phyloP scores from a whole-genome alignment of 768 basidiomycete genomes.

The Panus rudis region DNA sequence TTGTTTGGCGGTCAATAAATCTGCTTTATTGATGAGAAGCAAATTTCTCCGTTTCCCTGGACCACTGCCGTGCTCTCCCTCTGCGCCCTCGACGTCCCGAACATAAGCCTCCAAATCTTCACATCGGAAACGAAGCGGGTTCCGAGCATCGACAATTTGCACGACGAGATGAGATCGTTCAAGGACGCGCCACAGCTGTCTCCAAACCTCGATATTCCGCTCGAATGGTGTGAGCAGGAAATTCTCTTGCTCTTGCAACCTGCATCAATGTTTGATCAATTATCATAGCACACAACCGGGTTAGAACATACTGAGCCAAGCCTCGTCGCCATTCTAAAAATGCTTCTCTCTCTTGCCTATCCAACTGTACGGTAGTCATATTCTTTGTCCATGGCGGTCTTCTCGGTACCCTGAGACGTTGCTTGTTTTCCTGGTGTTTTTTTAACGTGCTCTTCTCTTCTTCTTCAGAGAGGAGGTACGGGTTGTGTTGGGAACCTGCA shows the following conservation, averaged over 20 bases:
- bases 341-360: constrained; percentile 81
- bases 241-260: constrained; percentile 80
- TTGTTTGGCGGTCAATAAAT: constrained; percentile 81
- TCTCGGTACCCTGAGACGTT: constrained; percentile 78
- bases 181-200: constrained; percentile 94
- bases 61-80: constrained; percentile 75
- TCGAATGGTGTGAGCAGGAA: constrained; percentile 96
- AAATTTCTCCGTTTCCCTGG: constrained; percentile 67
- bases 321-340: constrained; percentile 93
- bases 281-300: not conserved
- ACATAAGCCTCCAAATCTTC: constrained; percentile 89
- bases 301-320: constrained; percentile 70
- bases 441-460: constrained; percentile 73
- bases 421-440: constrained; percentile 69
- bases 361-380: constrained; percentile 73
- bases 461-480: constrained; percentile 74
- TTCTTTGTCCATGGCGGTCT: constrained; percentile 83
- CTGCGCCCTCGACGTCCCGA: constrained; percentile 71
- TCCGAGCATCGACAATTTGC: constrained; percentile 94
- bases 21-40: constrained; percentile 92
- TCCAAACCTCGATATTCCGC: constrained; percentile 96
- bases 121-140: constrained; percentile 87
- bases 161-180: constrained; percentile 93
- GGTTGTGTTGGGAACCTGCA: constrained; percentile 55
- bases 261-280: constrained; percentile 21